These are phyloP conservation scores for Climacium dendroides DNA, from an alignment of 225 moss, liverwort and hornwort genomes.

Conservation along the genomic window DNA sequence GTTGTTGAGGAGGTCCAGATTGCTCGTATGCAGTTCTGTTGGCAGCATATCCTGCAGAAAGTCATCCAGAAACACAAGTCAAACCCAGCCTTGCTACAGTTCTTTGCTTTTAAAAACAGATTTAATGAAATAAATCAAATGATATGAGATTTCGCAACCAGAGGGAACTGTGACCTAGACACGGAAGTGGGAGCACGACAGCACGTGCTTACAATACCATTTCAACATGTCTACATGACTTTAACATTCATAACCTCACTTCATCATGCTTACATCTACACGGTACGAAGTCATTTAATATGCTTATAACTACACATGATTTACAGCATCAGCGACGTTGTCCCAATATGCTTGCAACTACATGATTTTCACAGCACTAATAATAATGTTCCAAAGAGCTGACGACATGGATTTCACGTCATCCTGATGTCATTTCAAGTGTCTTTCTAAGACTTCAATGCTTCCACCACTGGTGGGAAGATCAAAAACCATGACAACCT, in stretches of 20 bases:
- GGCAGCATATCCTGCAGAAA: slow-evolving; percentile 7
- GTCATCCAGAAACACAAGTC: background rate
- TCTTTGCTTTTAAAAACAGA: too few relatives aligned
- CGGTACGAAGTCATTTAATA: background rate
- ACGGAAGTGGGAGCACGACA: background rate
- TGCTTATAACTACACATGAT: background rate
- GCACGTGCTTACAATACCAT: background rate
- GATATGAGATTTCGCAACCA: background rate
- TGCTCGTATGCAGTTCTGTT: background rate
- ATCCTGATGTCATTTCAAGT: background rate
- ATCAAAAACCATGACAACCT: background rate
- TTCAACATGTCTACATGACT: background rate
- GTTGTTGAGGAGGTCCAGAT: background rate
- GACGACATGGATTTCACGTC: background rate
- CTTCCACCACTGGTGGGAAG: background rate
- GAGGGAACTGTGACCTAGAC: background rate
- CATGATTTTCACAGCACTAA: background rate
- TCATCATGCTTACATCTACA: too few relatives aligned
- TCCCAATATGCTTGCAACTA: too few relatives aligned
- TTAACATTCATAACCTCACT: background rate
- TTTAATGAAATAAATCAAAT: background rate
- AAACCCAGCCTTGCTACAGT: background rate
- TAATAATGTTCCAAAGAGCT: background rate
- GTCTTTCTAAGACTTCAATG: too few relatives aligned
- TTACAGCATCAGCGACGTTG: background rate